phyloP scores from a whole-genome alignment of 164 flowering plant species.

The Cinnamomum chago region DNA sequence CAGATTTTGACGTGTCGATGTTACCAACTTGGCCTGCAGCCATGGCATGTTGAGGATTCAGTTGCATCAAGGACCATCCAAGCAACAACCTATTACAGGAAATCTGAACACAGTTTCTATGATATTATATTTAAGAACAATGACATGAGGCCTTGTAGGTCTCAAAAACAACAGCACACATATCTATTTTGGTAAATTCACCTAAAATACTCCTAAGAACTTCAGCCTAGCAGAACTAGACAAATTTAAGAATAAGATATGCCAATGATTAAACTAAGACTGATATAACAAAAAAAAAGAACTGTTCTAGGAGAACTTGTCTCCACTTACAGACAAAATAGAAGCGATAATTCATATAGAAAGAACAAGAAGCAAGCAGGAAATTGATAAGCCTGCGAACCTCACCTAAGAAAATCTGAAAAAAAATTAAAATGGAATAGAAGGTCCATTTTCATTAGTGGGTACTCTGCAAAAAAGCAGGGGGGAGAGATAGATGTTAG shows the following conservation, averaged over 20 bases:
- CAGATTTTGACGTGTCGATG: conserved; percentile 4
- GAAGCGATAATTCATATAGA: neutral
- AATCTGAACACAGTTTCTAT: neutral
- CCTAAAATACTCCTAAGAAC: conserved; percentile 7
- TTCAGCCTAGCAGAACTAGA: conserved; percentile 5
- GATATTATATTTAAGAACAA: neutral
- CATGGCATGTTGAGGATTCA: neutral
- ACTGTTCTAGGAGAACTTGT: neutral
- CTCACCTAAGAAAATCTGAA: neutral
- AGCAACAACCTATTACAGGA: neutral
- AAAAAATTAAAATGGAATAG: neutral
- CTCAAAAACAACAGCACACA: neutral
- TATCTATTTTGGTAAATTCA: neutral
- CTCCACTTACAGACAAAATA: neutral
- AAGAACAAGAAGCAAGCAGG: neutral
- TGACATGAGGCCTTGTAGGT: neutral
- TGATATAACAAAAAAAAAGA: neutral
- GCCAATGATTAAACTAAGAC: neutral
- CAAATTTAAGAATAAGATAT: neutral
- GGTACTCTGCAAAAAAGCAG: neutral
- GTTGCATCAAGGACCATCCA: neutral
- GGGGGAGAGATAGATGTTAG: neutral
- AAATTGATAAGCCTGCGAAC: neutral
- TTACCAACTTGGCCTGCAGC: conserved; percentile 7
- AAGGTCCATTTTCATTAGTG: neutral